Evolutionary conservation across 345 rosid species (phyloP), one percentile per base, ranked within the genome.

Genomic region (Trapa incisa): DNA sequence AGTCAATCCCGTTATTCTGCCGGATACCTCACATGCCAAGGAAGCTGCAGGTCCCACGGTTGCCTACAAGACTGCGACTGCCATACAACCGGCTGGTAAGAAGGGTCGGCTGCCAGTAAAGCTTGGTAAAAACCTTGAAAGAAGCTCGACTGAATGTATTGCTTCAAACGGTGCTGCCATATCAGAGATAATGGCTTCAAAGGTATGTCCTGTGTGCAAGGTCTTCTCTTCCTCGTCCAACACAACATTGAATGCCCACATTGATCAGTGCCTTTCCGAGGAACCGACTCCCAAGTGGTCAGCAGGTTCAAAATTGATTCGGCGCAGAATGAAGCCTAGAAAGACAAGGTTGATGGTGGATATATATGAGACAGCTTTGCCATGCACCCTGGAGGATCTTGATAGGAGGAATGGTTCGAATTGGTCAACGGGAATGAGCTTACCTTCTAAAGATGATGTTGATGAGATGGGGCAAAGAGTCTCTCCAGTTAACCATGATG

Each of bases 241-340:
- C 80, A 94, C 99, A 62, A 94, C 97, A 54, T 79, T 94, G 84
- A 94, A 94, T 83, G 99, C 99, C 71, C 99, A 94, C 78, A 94
- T 94, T 9, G 99, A 94, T 71, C 99, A 94, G 81, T 91, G 99
- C 76, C 90, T 94, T 48, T 87, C 97, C 41, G 82, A 62, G 47
- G 99, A 87, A 58, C 80, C 89, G 69, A 74, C 78, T 6, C 75
- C 88, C 65, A 82, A 84, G 76, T 84, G 89, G 86, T 82, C 82
- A 12, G 80, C 77, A 42, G 85, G 76, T 77, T 80, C 80, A 75
- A 93, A 76, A 79, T 69, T 83, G 52, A 79, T 65, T 29, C 88
- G 86, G 82, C 84, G 82, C 73, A 91, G 82, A 74, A 81, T 84
- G 67, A 94, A 94, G 84, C 88, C 89, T 2, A 81, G 82, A 77